Percentiles rank a stretch among this genome's conserved stretches.
Evolutionary conservation across 2,329 filamentous ascomycete genomes (phyloP).

Genomic region (Fusarium succisae): DNA sequence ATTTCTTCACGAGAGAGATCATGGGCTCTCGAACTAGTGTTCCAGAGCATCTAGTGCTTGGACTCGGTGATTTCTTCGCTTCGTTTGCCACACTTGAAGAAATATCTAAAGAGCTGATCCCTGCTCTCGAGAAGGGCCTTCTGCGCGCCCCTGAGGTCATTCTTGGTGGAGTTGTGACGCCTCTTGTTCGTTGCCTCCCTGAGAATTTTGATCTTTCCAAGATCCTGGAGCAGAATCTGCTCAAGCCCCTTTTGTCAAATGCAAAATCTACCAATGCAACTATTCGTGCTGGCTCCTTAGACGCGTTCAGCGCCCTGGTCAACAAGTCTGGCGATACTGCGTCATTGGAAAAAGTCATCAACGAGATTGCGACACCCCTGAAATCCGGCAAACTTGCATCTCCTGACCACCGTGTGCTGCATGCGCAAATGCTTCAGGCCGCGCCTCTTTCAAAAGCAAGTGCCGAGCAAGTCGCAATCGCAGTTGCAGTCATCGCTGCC

Average conservation of each 20-base stretch:
- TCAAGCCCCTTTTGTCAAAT: slow-evolving; percentile 90
- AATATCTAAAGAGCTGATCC: slow-evolving; percentile 77
- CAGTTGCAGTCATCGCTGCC: slow-evolving; percentile 72
- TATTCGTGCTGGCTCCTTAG: slow-evolving; percentile 79
- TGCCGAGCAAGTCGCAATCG: slow-evolving; percentile 72
- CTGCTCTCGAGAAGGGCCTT: slow-evolving; percentile 87
- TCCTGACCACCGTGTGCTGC: slow-evolving; percentile 83
- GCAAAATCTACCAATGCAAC: slow-evolving; percentile 86
- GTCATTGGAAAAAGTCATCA: slow-evolving; percentile 72
- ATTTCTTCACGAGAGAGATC: slow-evolving; percentile 87
- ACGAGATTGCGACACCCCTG: slow-evolving; percentile 81
- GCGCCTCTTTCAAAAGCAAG: slow-evolving; percentile 69
- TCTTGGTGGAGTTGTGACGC: slow-evolving; percentile 79
- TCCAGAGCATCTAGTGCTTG: slow-evolving; percentile 75
- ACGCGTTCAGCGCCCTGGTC: slow-evolving; percentile 78
- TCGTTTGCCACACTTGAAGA: slow-evolving; percentile 79
- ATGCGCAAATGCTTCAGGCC: slow-evolving; percentile 81
- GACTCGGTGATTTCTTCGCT: slow-evolving; percentile 83
- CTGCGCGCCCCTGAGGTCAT: slow-evolving; percentile 91
- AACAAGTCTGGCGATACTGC: slow-evolving; percentile 65
- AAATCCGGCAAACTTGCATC: slow-evolving; percentile 85
- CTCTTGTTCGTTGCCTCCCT: slow-evolving; percentile 77
- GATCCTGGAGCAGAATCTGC: slow-evolving; percentile 73
- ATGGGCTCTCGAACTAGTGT: slow-evolving; percentile 79
- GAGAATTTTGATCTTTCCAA: slow-evolving; percentile 79